phyloP scores from a whole-genome alignment of 2,329 filamentous ascomycete genomes.

The Whalleya microplaca region DNA sequence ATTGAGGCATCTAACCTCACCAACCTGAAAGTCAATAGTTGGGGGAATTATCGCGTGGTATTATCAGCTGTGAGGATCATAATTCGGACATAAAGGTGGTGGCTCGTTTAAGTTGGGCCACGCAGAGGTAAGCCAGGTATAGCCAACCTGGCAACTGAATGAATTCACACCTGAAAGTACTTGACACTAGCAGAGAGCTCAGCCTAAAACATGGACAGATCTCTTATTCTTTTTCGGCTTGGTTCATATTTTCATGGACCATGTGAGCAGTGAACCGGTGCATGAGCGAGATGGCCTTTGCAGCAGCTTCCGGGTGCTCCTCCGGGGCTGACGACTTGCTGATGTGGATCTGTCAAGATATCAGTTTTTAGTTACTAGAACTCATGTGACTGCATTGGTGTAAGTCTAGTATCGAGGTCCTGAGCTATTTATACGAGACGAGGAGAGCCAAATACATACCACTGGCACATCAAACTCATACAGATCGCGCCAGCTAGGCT shows the following conservation, averaged over 20 bases:
- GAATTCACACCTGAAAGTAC: neutral
- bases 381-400: too few species aligned
- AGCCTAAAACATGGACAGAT: neutral
- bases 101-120: too few species aligned
- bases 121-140: too few species aligned
- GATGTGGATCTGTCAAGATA: conserved; percentile 57
- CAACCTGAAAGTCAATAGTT: neutral
- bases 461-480: conserved; percentile 86
- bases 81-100: too few species aligned
- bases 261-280: conserved; percentile 73
- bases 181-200: neutral
- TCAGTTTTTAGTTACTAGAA: neutral
- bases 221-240: conserved; percentile 42
- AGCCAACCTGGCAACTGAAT: neutral
- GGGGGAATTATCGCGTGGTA: neutral
- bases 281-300: conserved; percentile 73
- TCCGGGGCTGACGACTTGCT: conserved; percentile 57
- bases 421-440: too few species aligned
- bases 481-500: conserved; percentile 66
- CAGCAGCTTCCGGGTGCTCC: conserved; percentile 58
- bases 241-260: conserved; percentile 70
- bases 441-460: conserved; percentile 49
- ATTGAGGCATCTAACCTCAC: neutral
- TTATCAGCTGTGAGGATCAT: neutral
- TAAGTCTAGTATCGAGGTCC: too few species aligned